Evolutionary conservation across 108 stramenopile genomes (phyloP).

Genomic region (Stephanodiscus triporus): DNA sequence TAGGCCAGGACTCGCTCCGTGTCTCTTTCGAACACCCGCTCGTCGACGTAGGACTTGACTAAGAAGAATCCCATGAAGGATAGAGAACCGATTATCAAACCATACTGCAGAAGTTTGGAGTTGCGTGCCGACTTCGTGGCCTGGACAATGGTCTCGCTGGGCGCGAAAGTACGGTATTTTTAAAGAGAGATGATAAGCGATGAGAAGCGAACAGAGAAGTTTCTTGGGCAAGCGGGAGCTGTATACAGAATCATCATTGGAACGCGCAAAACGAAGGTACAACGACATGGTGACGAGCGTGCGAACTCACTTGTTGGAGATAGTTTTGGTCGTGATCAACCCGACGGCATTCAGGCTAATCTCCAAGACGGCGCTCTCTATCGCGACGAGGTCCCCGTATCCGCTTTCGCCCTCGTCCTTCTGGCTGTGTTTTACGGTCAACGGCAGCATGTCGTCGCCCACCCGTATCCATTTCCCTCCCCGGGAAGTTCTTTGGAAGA

Average conservation of each 20-base stretch:
- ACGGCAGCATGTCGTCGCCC: constrained; percentile 68
- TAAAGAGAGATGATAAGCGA: background rate
- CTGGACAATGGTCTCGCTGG: constrained; percentile 82
- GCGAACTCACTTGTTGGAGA: constrained; percentile 65
- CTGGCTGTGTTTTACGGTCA: constrained; percentile 53
- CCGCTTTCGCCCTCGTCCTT: constrained; percentile 58
- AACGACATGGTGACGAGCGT: background rate
- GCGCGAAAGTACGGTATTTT: constrained; percentile 2
- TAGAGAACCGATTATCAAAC: constrained; percentile 62
- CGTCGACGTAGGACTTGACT: constrained; percentile 81
- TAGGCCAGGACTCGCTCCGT: constrained; percentile 74
- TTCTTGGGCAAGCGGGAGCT: too few species aligned
- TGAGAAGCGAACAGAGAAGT: too few species aligned
- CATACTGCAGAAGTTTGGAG: constrained; percentile 63
- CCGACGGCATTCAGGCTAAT: constrained; percentile 71
- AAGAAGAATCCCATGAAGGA: constrained; percentile 84
- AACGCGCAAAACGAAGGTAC: background rate
- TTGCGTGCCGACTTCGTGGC: constrained; percentile 74
- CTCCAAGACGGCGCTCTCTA: constrained; percentile 71
- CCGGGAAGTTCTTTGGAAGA: constrained; percentile 75
- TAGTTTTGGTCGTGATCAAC: constrained; percentile 55
- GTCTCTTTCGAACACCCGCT: constrained; percentile 74
- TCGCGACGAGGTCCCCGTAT: constrained; percentile 66
- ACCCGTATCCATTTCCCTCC: constrained; percentile 68
- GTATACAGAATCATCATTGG: background rate